phyloP scores from a whole-genome alignment of 495 filamentous ascomycete species.

The Durotheca rogersii region DNA sequence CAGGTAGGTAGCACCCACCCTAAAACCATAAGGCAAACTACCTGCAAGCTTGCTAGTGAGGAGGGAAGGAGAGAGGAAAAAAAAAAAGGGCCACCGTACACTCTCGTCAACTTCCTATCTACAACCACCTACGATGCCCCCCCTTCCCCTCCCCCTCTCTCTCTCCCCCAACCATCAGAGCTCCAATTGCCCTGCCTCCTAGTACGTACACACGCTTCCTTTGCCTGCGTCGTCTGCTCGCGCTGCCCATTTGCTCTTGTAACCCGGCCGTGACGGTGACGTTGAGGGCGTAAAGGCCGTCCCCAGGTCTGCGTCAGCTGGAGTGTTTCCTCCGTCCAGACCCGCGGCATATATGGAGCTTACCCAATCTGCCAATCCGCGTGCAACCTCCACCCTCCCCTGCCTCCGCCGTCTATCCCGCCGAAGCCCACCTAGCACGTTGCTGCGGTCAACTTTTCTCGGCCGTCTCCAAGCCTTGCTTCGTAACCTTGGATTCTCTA shows the following conservation, averaged over 20 bases:
- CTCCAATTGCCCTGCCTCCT: not conserved
- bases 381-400: conserved; percentile 8
- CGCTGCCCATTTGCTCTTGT: not conserved
- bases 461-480: conserved; percentile 18
- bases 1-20: no score
- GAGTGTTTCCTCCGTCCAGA: not conserved
- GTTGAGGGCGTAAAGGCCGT: not conserved
- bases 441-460: conserved; percentile 7
- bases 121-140: no score
- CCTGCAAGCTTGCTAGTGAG: no score
- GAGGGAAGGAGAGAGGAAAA: not conserved
- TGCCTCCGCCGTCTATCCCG: conserved; percentile 17
- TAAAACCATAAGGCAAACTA: no score
- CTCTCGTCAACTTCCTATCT: no score
- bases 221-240: no score
- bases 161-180: not conserved
- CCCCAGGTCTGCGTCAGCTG: no score
- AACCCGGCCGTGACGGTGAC: not conserved
- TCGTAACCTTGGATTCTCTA: no score
- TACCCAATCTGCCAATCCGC: conserved; percentile 8
- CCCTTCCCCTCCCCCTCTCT: not conserved
- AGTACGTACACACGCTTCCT: not conserved
- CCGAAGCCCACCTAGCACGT: not conserved
- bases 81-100: no score
- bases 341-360: conserved; percentile 13